Evolutionary conservation across 2,329 filamentous ascomycete species (phyloP).

Genomic region (Talaromyces rugulosus): DNA sequence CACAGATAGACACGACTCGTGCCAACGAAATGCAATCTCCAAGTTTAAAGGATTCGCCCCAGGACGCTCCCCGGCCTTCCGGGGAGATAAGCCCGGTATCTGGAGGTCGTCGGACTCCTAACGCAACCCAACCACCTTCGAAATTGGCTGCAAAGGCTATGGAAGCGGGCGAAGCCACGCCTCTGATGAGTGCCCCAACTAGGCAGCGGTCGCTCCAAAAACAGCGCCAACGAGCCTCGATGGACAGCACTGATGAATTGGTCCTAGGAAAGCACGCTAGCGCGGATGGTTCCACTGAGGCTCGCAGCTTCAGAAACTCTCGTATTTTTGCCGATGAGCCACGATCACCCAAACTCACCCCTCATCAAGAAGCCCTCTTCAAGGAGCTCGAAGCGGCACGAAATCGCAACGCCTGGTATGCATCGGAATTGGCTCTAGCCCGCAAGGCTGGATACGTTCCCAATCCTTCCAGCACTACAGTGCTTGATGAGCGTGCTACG

Average conservation of each 20-base stretch:
- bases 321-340: constrained; percentile 40
- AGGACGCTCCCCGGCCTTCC: constrained; percentile 31
- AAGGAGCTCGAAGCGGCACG: constrained; percentile 83
- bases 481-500: constrained; percentile 69
- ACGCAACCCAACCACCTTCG: constrained; percentile 43
- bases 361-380: constrained; percentile 59
- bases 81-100: constrained; percentile 47
- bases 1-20: constrained; percentile 40
- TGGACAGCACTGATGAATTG: constrained; percentile 65
- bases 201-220: constrained; percentile 53
- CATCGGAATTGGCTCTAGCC: constrained; percentile 87
- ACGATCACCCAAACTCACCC: constrained; percentile 41
- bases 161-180: constrained; percentile 44
- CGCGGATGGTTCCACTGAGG: constrained; percentile 38
- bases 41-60: constrained; percentile 41
- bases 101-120: constrained; percentile 62
- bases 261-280: constrained; percentile 39
- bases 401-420: constrained; percentile 93
- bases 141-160: constrained; percentile 41
- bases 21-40: constrained; percentile 45
- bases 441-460: constrained; percentile 83
- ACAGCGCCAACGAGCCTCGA: constrained; percentile 58
- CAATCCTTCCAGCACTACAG: constrained; percentile 64
- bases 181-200: constrained; percentile 39
- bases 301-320: constrained; percentile 36